Conservation (phyloP, 2,329 filamentous ascomycete genomes). For the Monascus ruber region DNA sequence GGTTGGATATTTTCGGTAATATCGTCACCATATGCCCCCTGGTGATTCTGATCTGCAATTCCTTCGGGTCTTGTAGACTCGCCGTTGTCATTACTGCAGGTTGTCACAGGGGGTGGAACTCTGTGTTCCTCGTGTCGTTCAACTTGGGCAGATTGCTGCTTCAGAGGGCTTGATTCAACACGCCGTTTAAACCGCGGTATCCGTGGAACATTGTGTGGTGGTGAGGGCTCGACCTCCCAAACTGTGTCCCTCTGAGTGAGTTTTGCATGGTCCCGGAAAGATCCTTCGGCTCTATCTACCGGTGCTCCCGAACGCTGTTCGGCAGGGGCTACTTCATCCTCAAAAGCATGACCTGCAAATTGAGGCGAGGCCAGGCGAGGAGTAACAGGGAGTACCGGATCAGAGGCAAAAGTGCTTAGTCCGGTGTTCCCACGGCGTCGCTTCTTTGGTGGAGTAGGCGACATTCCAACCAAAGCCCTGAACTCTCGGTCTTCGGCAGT, state of each 20-base stretch:
- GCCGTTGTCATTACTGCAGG: background rate
- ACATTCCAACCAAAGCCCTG: conserved; percentile 20
- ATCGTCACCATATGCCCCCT: conserved; percentile 4
- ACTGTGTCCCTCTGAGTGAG: conserved; percentile 10
- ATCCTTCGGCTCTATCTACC: conserved; percentile 6
- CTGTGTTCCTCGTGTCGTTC: conserved; percentile 4
- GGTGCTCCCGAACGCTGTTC: conserved; percentile 7
- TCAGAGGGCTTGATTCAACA: background rate
- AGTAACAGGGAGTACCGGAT: conserved; percentile 17
- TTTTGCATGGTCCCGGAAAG: conserved; percentile 11
- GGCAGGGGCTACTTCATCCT: conserved; percentile 4
- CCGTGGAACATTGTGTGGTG: conserved; percentile 16
- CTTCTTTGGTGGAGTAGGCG: conserved; percentile 24
- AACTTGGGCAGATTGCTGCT: conserved; percentile 1
- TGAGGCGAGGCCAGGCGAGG: conserved; percentile 12
- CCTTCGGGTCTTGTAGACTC: too few species aligned
- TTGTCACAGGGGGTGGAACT: background rate
- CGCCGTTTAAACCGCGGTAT: conserved; percentile 8
- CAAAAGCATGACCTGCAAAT: conserved; percentile 5
- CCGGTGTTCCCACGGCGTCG: conserved; percentile 25
- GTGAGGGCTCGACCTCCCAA: conserved; percentile 27
- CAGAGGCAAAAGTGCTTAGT: conserved; percentile 17
- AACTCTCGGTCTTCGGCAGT: conserved; percentile 31
- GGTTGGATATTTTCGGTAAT: conserved; percentile 1
- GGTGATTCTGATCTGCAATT: conserved; percentile 2